Base-by-base conservation (phyloP, 2,329 filamentous ascomycete genomes). In the Lachnellula willkommii region DNA sequence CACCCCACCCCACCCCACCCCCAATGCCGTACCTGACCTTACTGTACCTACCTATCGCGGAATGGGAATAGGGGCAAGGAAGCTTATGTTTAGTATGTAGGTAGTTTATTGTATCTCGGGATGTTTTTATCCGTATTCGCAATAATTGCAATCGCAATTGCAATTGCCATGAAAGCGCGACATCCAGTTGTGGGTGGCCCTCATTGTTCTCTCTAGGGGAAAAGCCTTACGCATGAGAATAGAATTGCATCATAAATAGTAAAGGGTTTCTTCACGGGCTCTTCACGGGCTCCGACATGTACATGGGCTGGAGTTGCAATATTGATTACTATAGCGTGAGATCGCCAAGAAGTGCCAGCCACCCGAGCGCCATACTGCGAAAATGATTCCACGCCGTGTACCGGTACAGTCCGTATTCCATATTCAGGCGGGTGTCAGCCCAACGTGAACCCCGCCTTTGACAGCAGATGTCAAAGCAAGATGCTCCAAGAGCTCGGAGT, bases 381-480 rank as follows among this genome's bases (percentile, higher is more conserved):
- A 35, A 40, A 7, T 28, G 14, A 8, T n/a, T 42, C 22, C 36
- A 36, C 48, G 47, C 24, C 22, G n/a, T 37, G 14, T 5, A 8
- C 37, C 37, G 14, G 12, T 17, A 7, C 43, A 20, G 11, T 15
- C 9, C 26, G 22, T 26, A 36, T 15, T 39, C 17, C 28, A 47
- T 11, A 43, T 45, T 64, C 59, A 66, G 28, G 58, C 64, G 32
- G 62, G 60, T 24, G 58, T 65, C 58, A 68, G 40, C 12, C 50
- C 57, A 39, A 69, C 63, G 32, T 66, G 47, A 5, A 60, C 60
- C 9, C 66, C 67, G 40, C 47, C 50, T 17, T 57, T 53, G 4
- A 63, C 59, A 5, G 60, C 53, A 20, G 61, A 35, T 11, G 66
- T 68, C 4, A 69, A 8, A 9, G 63, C 63, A 36, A 67, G 47